These are phyloP conservation scores for Candida jianshihensis DNA, from an alignment of 805 yeast species.

Conservation along the genomic window DNA sequence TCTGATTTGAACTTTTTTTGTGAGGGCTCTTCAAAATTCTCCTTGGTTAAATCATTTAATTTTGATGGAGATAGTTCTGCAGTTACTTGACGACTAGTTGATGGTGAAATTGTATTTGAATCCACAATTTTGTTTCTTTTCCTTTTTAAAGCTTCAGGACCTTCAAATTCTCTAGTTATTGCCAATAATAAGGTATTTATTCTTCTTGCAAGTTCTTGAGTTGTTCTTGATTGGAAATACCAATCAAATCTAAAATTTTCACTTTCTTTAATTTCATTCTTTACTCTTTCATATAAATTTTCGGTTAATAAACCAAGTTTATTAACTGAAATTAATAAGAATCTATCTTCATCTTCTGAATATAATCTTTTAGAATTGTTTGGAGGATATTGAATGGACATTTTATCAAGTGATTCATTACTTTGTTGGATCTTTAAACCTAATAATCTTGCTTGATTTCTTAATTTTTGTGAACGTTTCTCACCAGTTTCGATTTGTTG, in stretches of 20 bases:
- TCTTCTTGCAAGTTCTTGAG: conserved; percentile 67
- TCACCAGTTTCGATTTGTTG: conserved; percentile 71
- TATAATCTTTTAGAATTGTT: conserved; percentile 73
- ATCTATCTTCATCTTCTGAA: conserved; percentile 64
- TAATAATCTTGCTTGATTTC: conserved; percentile 49
- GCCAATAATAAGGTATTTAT: conserved; percentile 61
- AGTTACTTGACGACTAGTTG: conserved; percentile 27
- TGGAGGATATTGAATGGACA: conserved; percentile 71
- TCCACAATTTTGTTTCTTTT: conserved; percentile 25
- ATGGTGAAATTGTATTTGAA: conserved; percentile 12
- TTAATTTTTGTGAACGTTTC: conserved; percentile 50
- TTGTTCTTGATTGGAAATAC: conserved; percentile 63
- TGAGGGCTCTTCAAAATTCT: conserved; percentile 5
- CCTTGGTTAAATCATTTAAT: background rate
- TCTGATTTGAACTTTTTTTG: conserved; percentile 8
- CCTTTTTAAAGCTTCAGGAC: conserved; percentile 47
- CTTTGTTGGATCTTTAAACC: conserved; percentile 45
- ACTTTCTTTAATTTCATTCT: conserved; percentile 53
- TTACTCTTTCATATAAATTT: conserved; percentile 54
- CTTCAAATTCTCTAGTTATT: conserved; percentile 62
- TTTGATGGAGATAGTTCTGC: conserved; percentile 17
- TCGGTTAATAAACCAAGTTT: conserved; percentile 59
- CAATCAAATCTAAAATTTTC: conserved; percentile 66
- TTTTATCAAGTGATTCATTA: conserved; percentile 54
- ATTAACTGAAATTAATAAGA: conserved; percentile 51